These are phyloP conservation scores for Claviceps sp. DNA, from an alignment of 2,329 filamentous ascomycete species.

Conservation along the genomic window DNA sequence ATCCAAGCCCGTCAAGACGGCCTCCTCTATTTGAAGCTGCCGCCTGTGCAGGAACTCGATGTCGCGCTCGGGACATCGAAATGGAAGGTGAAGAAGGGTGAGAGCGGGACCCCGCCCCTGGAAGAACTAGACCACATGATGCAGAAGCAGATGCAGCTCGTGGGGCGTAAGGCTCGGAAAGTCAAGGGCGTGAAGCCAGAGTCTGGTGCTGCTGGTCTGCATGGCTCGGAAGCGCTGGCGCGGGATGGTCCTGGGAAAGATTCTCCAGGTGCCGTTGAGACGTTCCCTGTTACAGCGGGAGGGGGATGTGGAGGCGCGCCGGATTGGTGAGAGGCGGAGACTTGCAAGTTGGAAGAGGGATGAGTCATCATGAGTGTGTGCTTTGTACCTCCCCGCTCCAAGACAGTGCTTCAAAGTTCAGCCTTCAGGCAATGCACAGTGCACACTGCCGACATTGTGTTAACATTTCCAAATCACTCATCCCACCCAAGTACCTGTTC, in stretches of 20 bases:
- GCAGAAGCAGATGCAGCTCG: slow-evolving; percentile 17
- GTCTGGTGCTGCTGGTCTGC: neutral
- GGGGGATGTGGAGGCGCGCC: slow-evolving; percentile 26
- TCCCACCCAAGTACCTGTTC: too few relatives aligned
- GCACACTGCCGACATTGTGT: too few relatives aligned
- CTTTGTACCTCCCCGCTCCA: too few relatives aligned
- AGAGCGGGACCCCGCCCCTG: slow-evolving; percentile 31
- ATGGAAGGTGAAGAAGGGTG: slow-evolving; percentile 66
- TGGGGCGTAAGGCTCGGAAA: slow-evolving; percentile 18
- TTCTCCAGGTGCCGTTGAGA: too few relatives aligned
- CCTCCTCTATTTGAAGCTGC: slow-evolving; percentile 67
- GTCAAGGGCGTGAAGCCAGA: slow-evolving; percentile 22
- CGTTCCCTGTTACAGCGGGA: slow-evolving; percentile 14
- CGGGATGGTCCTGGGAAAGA: too few relatives aligned
- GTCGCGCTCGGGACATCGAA: slow-evolving; percentile 60
- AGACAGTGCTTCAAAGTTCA: too few relatives aligned
- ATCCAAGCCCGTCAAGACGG: slow-evolving; percentile 62
- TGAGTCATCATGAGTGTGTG: neutral
- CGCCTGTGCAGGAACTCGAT: slow-evolving; percentile 70
- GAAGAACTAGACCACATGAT: slow-evolving; percentile 32
- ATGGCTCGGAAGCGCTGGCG: too few relatives aligned
- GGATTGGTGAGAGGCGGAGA: slow-evolving; percentile 26
- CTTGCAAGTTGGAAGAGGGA: neutral
- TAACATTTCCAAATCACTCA: too few relatives aligned
- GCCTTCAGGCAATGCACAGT: too few relatives aligned